Evolutionary conservation across 139 green algal species (phyloP).

Genomic region (Tetratostichococcus sp.): DNA sequence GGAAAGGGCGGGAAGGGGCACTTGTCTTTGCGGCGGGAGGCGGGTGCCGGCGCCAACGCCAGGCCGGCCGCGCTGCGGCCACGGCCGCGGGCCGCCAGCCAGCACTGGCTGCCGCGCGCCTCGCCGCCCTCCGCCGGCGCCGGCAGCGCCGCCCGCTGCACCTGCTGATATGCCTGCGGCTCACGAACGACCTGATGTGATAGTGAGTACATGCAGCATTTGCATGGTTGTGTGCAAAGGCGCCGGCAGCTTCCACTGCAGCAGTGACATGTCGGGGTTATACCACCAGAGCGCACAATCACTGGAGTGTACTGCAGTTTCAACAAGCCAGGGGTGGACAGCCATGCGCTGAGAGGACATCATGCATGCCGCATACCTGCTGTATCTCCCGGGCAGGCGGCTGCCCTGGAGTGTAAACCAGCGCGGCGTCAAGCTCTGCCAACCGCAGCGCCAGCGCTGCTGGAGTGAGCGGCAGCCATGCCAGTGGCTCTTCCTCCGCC

Average conservation of each 20-base stretch:
- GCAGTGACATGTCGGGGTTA: too few species aligned
- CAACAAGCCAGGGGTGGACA: too few species aligned
- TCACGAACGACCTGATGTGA: background rate
- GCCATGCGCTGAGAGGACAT: too few species aligned
- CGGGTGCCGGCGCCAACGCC: too few species aligned
- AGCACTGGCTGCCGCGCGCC: background rate
- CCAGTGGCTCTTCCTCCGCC: slow-evolving; percentile 35
- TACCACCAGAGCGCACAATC: too few species aligned
- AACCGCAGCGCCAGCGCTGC: slow-evolving; percentile 64
- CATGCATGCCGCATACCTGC: too few species aligned
- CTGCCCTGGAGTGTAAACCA: slow-evolving; percentile 43
- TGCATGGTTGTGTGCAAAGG: too few species aligned
- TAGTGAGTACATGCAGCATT: background rate
- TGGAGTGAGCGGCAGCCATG: slow-evolving; percentile 73
- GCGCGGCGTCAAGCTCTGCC: slow-evolving; percentile 53
- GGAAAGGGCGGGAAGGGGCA: background rate
- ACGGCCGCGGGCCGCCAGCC: background rate
- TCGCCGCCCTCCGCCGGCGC: background rate
- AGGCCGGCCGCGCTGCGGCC: too few species aligned
- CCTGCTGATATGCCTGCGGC: slow-evolving; percentile 30
- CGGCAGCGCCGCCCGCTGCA: slow-evolving; percentile 26
- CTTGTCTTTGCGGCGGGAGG: background rate
- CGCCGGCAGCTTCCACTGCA: too few species aligned
- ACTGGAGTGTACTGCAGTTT: too few species aligned
- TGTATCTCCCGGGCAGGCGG: slow-evolving; percentile 2